Base-by-base conservation (phyloP, 2,329 filamentous ascomycete species). In the Aspergillus ustus region DNA sequence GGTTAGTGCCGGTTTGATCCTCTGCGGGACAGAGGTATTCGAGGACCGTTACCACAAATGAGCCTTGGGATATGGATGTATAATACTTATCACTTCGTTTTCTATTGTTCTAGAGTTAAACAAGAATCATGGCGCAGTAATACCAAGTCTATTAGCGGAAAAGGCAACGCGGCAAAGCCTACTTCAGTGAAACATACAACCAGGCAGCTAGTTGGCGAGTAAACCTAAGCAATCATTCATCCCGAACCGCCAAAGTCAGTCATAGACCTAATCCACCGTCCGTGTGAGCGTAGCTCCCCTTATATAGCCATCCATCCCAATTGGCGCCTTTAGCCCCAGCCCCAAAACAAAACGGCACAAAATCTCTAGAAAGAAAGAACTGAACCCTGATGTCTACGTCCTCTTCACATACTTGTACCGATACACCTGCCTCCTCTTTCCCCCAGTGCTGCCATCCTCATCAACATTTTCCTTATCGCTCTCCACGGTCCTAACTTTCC, bases 401-500 rank as follows among this genome's bases (percentile, higher is more conserved):
- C 48, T 66, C 31, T 63, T 62, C 5, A 61, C 70, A 66, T 78
- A 75, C 61, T 77, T 77, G 61, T 80, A 80, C 53, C 69, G 70
- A 66, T 80, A 79, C n/a, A 67, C 73, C 63, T 71, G 68, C 43
- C 70, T 71, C 15, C 65, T 66, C 45, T 68, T 66, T 3, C 63
- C 69, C 20, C 67, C 69, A 15, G 68, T 66, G 44, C 69, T 66
- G 4, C 63, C 69, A 20, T 67, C 69, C 17, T 69, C 67, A 46
- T 69, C 69, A 8, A 65, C 54, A 25, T 67, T 67, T 40, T 69
- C 70, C 57, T 71, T 71, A 17, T 61, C 66, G 15, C 34, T 40
- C 34, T 15, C 58, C 66, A 11, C 63, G 63, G 9, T 29, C 6
- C 11, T 48, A n/a, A 20, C 43, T 9, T n/a, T 28, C 19, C 25